Evolutionary conservation across 1,139 yeast species (phyloP), one percentile per base, ranked within the genome.

Genomic region (Hansenula lynferdii): DNA sequence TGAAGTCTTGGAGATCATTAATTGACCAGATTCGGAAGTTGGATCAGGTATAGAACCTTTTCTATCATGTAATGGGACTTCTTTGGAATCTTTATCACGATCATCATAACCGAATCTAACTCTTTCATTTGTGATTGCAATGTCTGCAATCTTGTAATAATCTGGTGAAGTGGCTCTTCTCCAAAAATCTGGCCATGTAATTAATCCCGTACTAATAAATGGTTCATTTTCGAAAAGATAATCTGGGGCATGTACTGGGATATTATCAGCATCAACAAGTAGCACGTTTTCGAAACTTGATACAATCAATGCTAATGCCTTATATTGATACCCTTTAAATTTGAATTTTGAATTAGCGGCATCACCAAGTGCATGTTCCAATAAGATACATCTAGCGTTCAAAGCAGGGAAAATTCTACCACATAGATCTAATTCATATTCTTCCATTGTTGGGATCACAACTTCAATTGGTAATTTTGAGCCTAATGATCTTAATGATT

Each of bases 121-220:
- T 28, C 77, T 58, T 29, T 59, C 63, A 26, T 58, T 54, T 14
- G 62, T 63, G 7, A 77, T 65, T 21, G 62, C 52, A 6, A 74
- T 60, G 6, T 72, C 81, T 1, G 87, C 85, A 42, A 85, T 72
- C 11, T 78, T 75, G 57, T 81, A 85, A 54, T 69, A 85, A 27
- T 61, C 61, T 5, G 94, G 95, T 6, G 82, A 72, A 2, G 84
- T 79, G 1, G 86, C 74, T 48, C 94, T 69, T 49, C 73, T 70
- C 95, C 95, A 85, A 56, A 77, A 85, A 59, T 85, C 95, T 5
- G 94, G 92, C 90, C 94, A 85, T 22, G 82, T 64, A 5, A 85
- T 72, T 62, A 82, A 68, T 2, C 92, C 90, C 36, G 68, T 60
- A 17, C 68, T 53, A 29, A 59, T 58, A 58, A 70, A 85, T 7